Evolutionary conservation across 345 rosid species (phyloP).

Genomic region (Citrus reticulata): DNA sequence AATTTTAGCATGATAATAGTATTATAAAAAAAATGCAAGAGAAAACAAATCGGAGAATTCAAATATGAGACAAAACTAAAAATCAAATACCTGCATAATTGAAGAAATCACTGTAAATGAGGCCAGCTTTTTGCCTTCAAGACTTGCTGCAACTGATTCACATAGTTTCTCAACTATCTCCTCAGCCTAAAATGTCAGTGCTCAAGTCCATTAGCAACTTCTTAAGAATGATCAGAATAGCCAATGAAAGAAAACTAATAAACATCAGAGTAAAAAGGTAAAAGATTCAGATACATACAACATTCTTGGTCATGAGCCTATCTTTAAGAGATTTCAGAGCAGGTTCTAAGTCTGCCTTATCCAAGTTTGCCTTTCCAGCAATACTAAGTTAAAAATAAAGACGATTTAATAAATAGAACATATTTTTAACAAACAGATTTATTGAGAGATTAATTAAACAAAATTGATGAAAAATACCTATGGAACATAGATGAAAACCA

Average conservation of each 20-base stretch:
- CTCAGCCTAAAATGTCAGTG: constrained; percentile 63
- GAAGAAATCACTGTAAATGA: constrained; percentile 96
- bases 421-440: no score
- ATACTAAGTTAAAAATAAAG: constrained; percentile 47
- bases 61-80: not conserved
- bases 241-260: not conserved
- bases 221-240: not conserved
- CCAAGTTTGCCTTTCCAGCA: constrained; percentile 97
- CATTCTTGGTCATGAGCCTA: constrained; percentile 98
- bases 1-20: not conserved
- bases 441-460: no score
- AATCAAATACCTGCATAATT: constrained; percentile 74
- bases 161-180: constrained; percentile 98
- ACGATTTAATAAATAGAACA: not conserved
- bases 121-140: constrained; percentile 92
- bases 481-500: no score
- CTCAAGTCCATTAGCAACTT: constrained; percentile 4
- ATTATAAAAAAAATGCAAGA: not conserved
- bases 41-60: not conserved
- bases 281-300: constrained; percentile 50
- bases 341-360: constrained; percentile 85
- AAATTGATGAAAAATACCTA: no score
- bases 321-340: constrained; percentile 95
- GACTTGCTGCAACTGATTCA: constrained; percentile 94
- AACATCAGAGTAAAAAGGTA: not conserved